Evolutionary conservation across 495 filamentous ascomycete genomes (phyloP).

Genomic region (Lindgomyces ingoldianus): DNA sequence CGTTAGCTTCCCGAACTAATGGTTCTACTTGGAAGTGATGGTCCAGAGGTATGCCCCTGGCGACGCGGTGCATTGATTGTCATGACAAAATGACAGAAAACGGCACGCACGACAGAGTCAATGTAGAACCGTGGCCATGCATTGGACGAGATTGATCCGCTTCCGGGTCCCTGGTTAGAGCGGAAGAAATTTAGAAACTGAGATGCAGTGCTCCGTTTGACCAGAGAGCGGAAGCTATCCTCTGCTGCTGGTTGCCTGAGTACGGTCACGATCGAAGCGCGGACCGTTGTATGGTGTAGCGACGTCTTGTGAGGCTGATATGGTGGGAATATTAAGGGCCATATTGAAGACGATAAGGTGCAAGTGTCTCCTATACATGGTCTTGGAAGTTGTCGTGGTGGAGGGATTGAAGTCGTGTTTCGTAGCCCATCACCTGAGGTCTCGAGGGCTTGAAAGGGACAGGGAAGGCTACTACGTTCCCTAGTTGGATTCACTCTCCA

Average conservation of each 20-base stretch:
- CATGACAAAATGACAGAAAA: conserved; percentile 37
- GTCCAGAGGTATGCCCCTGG: not conserved
- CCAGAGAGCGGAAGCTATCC: not conserved
- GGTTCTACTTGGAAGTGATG: not conserved
- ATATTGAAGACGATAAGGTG: not conserved
- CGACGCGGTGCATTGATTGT: conserved; percentile 25
- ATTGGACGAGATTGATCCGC: not conserved
- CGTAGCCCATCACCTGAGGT: not conserved
- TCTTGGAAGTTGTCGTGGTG: not conserved
- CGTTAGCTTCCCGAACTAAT: conserved; percentile 1
- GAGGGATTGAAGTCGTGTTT: conserved; percentile 9
- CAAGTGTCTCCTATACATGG: no score
- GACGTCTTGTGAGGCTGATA: not conserved
- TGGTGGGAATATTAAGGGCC: not conserved
- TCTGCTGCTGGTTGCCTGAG: not conserved
- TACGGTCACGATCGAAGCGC: not conserved
- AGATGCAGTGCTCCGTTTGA: not conserved
- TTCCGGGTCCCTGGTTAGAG: conserved; percentile 26
- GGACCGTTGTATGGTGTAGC: not conserved
- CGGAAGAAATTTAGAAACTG: not conserved
- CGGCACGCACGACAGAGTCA: conserved; percentile 34
- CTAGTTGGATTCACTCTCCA: not conserved
- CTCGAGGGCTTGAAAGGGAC: not conserved
- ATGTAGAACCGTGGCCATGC: conserved; percentile 26
- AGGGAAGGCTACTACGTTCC: not conserved